phyloP scores from a whole-genome alignment of 2,329 filamentous ascomycete species.

The Fusarium torreyae region DNA sequence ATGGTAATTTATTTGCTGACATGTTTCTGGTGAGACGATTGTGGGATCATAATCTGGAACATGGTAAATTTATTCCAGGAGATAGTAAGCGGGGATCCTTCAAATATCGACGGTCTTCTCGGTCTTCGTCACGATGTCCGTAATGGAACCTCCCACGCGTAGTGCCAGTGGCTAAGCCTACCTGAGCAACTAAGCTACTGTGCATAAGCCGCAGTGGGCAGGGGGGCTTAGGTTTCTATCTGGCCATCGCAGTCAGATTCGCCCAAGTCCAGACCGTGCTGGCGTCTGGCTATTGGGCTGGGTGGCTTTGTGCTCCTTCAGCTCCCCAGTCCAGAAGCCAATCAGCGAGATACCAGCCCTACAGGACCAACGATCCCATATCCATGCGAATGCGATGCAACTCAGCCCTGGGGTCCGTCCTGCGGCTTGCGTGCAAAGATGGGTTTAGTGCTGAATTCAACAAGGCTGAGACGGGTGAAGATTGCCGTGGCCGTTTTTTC shows the following conservation, averaged over 20 bases:
- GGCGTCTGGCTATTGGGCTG: conserved; percentile 35
- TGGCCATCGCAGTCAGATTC: conserved; percentile 16
- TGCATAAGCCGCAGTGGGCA: conserved; percentile 1
- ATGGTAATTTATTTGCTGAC: too few relatives aligned
- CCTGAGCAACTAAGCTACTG: too few relatives aligned
- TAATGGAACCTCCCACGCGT: too few relatives aligned
- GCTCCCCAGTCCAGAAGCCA: conserved; percentile 29
- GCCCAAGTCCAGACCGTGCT: conserved; percentile 34
- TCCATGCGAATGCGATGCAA: conserved; percentile 21
- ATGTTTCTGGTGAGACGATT: neutral
- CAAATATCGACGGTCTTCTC: too few relatives aligned
- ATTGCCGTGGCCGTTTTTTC: conserved; percentile 7
- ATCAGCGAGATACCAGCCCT: conserved; percentile 40
- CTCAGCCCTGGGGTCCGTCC: conserved; percentile 21
- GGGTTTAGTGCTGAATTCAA: conserved; percentile 31
- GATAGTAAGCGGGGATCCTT: neutral
- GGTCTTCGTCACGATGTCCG: too few relatives aligned
- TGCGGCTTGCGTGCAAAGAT: conserved; percentile 22
- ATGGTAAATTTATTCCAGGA: neutral
- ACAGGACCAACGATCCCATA: conserved; percentile 25
- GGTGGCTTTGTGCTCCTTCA: conserved; percentile 35
- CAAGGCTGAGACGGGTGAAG: conserved; percentile 35
- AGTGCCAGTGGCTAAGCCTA: too few relatives aligned
- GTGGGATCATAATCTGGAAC: neutral
- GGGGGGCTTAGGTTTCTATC: conserved; percentile 16